Base-by-base conservation (phyloP, 78 protist genomes). In the Neovahlkampfia damariscottae region DNA sequence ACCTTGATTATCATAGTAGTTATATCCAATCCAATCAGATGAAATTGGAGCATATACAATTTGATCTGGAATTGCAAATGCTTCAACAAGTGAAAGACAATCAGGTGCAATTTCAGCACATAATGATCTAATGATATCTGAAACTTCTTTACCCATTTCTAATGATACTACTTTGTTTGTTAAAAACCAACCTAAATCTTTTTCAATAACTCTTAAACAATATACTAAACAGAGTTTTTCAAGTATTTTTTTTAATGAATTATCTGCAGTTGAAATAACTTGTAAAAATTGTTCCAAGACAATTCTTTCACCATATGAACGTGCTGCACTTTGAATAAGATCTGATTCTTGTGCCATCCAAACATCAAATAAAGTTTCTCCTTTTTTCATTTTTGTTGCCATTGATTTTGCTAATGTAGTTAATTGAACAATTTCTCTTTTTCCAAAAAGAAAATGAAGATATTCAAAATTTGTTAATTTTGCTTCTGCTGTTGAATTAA, bases 31-130 rank as follows among this genome's bases (percentile, higher is more conserved):
- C 37, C 71, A 84, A 41, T 84, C 88, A 41, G 80, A 81, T 9
- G 79, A 72, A 30, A 86, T 86, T 36, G 89, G 89, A n/a, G 89
- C 86, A 41, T 39, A 68, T 8, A 86, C 50, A 9, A 79, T 59
- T 59, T 82, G 83, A 50, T 80, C 66, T 8, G 84, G 83, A 39
- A 86, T 79, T 74, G 78, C 86, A 40, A 86, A 86, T 40, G 89
- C 89, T 38, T 86, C 77, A 29, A 86, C 86, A 2, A 86, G 41
- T 32, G 80, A 81, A 27, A 86, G 35, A 32, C 83, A 75, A 58
- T 81, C 87, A 29, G 19, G 68, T 10, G 68, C 19, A n/a, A 69
- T 69, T n/a, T 30, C 19, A 19, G 19, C 67, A 28, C 72, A 69
- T n/a, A 69, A 50, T 19, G 34, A 19, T 28, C 19, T 69, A 19